Evolutionary conservation across 108 stramenopile species (phyloP).

Genomic region (Schizochytrium sp.): DNA sequence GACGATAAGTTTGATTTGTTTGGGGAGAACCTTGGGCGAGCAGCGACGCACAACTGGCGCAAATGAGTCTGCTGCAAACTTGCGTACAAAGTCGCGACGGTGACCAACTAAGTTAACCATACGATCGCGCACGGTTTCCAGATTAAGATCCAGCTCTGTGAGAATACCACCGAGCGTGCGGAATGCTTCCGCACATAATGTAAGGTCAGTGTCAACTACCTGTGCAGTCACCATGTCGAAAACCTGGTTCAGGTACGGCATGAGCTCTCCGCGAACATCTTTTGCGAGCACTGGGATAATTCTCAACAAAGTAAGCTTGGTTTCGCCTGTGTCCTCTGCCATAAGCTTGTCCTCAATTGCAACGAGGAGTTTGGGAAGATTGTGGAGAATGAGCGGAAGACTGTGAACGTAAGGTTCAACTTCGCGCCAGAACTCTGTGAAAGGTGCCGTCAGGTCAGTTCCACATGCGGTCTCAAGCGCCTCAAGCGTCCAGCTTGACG

Average conservation of each 20-base stretch:
- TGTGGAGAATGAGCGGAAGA: constrained; percentile 57
- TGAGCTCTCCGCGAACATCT: constrained; percentile 44
- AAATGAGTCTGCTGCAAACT: constrained; percentile 69
- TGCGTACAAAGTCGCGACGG: constrained; percentile 69
- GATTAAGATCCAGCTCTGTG: constrained; percentile 25
- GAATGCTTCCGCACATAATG: constrained; percentile 24
- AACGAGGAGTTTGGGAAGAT: neutral
- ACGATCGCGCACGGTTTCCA: neutral
- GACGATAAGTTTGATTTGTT: constrained; percentile 14
- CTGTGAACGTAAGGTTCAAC: constrained; percentile 56
- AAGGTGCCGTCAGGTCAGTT: constrained; percentile 4
- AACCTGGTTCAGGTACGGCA: neutral
- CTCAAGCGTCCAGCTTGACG: neutral
- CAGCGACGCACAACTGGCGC: constrained; percentile 67
- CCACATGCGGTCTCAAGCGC: constrained; percentile 23
- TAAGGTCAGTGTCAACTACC: neutral
- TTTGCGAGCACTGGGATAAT: constrained; percentile 15
- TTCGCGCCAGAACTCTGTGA: neutral
- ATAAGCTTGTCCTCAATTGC: neutral
- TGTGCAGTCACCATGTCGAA: neutral
- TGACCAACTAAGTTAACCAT: constrained; percentile 70
- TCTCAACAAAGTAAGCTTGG: constrained; percentile 52
- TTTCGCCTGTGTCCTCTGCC: neutral
- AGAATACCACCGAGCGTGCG: constrained; percentile 37
- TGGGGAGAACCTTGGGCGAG: constrained; percentile 61